Base-by-base conservation (phyloP, 176 grass and related monocot genomes). In the Lolium multiflorum region DNA sequence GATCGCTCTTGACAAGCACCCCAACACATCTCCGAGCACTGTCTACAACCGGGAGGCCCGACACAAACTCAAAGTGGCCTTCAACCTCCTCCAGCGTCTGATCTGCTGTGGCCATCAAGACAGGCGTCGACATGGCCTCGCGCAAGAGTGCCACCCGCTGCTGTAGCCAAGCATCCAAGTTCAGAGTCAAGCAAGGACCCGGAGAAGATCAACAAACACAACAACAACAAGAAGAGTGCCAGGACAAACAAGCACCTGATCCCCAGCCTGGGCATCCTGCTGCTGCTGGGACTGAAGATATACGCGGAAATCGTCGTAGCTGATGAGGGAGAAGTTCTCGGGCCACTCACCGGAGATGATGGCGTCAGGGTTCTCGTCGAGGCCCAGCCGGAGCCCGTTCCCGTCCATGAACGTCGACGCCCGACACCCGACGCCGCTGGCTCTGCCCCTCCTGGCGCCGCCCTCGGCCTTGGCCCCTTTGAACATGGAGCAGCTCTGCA, bases 331-430 rank as follows among this genome's bases (percentile, higher is more conserved):
- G 89, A 83, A 84, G 88, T 91, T 96, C 84, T 96, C 97, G 0
- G 90, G 89, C 97, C 97, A 99, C 85, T 91, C 97, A 0, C 92
- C 85, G 0, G 97, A 96, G 88, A 99, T 92, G 82, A 99, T 96
- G 9, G 82, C 97, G 20, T 96, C 90, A 35, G 94, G 97, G 74
- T 99, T 94, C 78, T 99, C 94, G 67, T 99, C 80, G 4, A 99
- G 82, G 84, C 84, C 92, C 5, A 95, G 87, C 59, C 97, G 84
- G 82, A 88, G 41, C 16, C 74, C 49, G 80, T 62, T 88, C 1
- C 84, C 82, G 11, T 78, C 55, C 18, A 93, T 55, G 50, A 94
- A 94, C 18, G 82, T 90, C 2, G 90, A 94, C 6, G 89, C 86
- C 35, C 82, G 79, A 72, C 89, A 77, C 68, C 14, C 60, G 13